Conservation (phyloP, 2,329 filamentous ascomycete species). For the Pyricularia sp. region DNA sequence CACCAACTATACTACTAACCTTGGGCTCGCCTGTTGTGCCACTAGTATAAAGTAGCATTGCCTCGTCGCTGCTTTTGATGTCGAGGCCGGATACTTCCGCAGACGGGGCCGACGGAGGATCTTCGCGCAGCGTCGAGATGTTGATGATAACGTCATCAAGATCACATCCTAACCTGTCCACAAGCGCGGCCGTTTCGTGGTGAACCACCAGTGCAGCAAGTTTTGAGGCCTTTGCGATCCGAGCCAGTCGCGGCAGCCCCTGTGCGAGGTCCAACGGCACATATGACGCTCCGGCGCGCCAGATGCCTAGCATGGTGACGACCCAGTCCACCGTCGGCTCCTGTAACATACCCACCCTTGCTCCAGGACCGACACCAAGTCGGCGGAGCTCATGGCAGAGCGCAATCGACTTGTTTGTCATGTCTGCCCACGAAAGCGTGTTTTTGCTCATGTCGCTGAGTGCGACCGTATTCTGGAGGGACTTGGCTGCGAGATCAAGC, state of each 20-base stretch:
- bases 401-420: background rate
- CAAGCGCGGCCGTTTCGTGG: background rate
- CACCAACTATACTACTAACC: no score
- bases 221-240: conserved; percentile 9
- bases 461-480: background rate
- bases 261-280: conserved; percentile 24
- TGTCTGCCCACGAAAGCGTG: background rate
- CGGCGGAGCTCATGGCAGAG: background rate
- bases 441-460: background rate
- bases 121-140: background rate
- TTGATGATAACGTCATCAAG: background rate
- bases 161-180: background rate
- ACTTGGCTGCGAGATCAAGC: background rate
- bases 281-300: conserved; percentile 19
- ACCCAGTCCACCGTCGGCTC: conserved; percentile 19
- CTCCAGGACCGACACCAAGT: background rate
- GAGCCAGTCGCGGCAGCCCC: conserved; percentile 14
- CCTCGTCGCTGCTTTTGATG: conserved; percentile 32
- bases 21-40: conserved; percentile 66
- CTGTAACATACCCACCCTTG: conserved; percentile 5
- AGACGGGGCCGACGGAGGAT: no score
- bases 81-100: background rate
- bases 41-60: conserved; percentile 50
- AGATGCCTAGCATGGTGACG: conserved; percentile 22
- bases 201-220: conserved; percentile 19